Evolutionary conservation across 169 alveolate genomes (phyloP).

Genomic region (Babesia bigemina): DNA sequence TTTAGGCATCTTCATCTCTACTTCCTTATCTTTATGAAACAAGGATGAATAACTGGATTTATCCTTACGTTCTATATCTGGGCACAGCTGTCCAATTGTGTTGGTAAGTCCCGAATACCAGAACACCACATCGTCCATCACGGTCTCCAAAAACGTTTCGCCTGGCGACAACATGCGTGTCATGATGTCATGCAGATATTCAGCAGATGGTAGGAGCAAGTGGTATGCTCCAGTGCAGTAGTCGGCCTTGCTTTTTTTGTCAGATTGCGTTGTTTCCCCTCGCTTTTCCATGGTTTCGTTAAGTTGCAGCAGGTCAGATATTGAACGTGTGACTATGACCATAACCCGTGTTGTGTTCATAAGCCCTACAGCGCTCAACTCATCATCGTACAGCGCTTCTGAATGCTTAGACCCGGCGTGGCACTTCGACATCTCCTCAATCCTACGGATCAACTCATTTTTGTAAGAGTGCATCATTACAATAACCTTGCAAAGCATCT

Average conservation of each 20-base stretch:
- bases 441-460: background rate
- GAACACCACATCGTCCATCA: conserved; percentile 7
- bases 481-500: background rate
- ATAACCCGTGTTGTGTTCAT: background rate
- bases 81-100: conserved; percentile 8
- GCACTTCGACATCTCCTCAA: background rate
- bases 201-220: background rate
- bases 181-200: background rate
- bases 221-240: background rate
- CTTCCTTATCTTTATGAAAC: background rate
- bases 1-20: background rate
- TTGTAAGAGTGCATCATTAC: background rate
- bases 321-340: conserved; percentile 14
- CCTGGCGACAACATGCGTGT: background rate
- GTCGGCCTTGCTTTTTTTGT: too few relatives aligned
- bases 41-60: background rate
- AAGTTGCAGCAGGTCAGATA: background rate
- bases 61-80: background rate
- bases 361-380: background rate
- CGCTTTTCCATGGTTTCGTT: background rate
- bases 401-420: background rate
- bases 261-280: background rate
- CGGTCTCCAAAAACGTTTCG: background rate
- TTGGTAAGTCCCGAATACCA: conserved; percentile 21
- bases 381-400: background rate